Base-by-base conservation (phyloP, 1,284 basidiomycete genomes). In the Cerrena zonata region DNA sequence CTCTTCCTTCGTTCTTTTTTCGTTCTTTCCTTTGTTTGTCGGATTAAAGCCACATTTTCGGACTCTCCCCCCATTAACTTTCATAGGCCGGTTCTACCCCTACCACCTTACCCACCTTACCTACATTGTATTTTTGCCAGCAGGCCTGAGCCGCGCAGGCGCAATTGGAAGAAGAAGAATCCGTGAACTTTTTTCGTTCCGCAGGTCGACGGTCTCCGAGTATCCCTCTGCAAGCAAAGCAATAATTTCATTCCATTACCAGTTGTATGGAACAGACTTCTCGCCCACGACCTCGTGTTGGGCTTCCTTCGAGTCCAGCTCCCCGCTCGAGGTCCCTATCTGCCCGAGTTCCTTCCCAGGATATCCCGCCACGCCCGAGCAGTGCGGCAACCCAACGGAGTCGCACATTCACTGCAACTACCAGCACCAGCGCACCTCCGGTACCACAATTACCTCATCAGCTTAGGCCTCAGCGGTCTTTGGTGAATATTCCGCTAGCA, bases 241-340 rank as follows among this genome's bases (percentile, higher is more conserved):
- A n/a, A n/a, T n/a, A n/a, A n/a, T n/a, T n/a, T n/a, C n/a, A n/a
- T n/a, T n/a, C n/a, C n/a, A 19, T 41, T 18, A 45, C 18, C 7
- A 10, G 11, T 15, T 34, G 30, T 34, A 34, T 34, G 30, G 30
- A 7, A 34, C 30, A 34, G 7, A 7, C 30, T 15, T 51, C 55
- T 48, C 62, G 65, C 26, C 55, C 61, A 39, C 58, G 50, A 25
- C 49, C 49, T 42, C 54, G 56, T 45, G 39, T 61, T 39, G 65
- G 65, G 39, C 59, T 66, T 22, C 65, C 65, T 15, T 54, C 62
- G 39, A 62, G 49, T 52, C 64, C 62, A 44, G 38, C 56, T 2
- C 57, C 61, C 27, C 61, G 59, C 23, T 56, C 61, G 46, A 58
- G 61, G 48, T 47, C 63, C 43, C 47, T 58, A 48, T 39, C 40